Base-by-base conservation (phyloP, 306 rosid species). In the Delonix regia region DNA sequence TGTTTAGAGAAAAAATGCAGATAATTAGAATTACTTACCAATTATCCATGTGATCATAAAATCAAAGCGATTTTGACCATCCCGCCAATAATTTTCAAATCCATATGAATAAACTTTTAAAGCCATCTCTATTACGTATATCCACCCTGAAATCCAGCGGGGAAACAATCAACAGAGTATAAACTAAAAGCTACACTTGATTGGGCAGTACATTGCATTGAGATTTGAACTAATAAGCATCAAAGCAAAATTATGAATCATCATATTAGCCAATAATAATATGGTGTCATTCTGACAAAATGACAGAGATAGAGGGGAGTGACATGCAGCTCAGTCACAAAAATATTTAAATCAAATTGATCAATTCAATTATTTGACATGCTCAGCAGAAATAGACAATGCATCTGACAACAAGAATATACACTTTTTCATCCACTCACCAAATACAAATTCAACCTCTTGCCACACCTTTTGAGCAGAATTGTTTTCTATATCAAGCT, bases 21-120 rank as follows among this genome's bases (percentile, higher is more conserved):
- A 71, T 44, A 36, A 72, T 66, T 75, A 45, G 64, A 67, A 76
- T 42, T 38, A 55, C 42, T 84, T 93, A 93, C 99, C 99, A 80
- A 95, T 95, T 73, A 84, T 81, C 93, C 83, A 87, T 0, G 98
- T 93, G 87, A 95, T 79, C 12, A 89, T 75, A 84, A 95, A 95
- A 87, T 95, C 99, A 85, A 95, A 95, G 74, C 82, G 90, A 80
- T 93, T 95, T 84, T 93, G 98, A 56, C 97, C 98, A 88, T 93
- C 97, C 71, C 90, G 92, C 99, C 97, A 95, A 81, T 95, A 95
- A 84, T 95, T 95, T 85, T 63, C 79, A 78, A 95, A 95, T 78
- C 99, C 99, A 84, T 33, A 90, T 6, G 99, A 72, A 81, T 88
- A 95, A 80, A 95, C 75, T 82, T 91, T 95, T 76, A 91, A 80